phyloP scores from a whole-genome alignment of 2,329 filamentous ascomycete genomes.

The Hymenoscyphus linearis region DNA sequence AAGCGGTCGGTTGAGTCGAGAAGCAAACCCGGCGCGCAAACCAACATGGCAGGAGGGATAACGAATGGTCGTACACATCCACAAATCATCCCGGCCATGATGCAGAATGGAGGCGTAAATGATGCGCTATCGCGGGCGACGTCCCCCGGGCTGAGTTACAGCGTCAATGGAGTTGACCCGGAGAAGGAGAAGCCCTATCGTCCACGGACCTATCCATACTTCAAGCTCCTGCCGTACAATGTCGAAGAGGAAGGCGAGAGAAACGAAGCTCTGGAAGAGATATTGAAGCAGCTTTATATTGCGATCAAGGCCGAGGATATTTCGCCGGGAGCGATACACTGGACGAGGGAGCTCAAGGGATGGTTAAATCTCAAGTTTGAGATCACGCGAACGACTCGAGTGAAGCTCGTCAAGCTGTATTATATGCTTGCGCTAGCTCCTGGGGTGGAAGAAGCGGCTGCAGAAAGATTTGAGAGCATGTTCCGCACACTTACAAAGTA shows the following conservation, averaged over 20 bases:
- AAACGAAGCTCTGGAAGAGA: conserved; percentile 75
- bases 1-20: conserved; percentile 11
- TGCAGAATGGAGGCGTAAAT: conserved; percentile 33
- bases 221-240: conserved; percentile 80
- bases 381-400: conserved; percentile 76
- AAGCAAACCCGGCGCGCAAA: conserved; percentile 4
- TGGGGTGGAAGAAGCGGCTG: conserved; percentile 73
- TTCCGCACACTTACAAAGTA: conserved; percentile 93
- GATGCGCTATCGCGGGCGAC: conserved; percentile 80
- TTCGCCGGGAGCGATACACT: conserved; percentile 86
- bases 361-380: conserved; percentile 98
- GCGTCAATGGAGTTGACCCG: conserved; percentile 42
- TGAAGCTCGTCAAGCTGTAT: conserved; percentile 83
- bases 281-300: conserved; percentile 90
- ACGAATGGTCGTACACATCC: conserved; percentile 28
- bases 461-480: conserved; percentile 94
- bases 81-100: conserved; percentile 25
- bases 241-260: conserved; percentile 76
- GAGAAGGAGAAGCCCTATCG: conserved; percentile 62
- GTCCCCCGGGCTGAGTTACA: conserved; percentile 65
- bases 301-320: conserved; percentile 91
- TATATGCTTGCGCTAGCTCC: conserved; percentile 90
- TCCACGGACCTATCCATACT: conserved; percentile 90
- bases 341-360: conserved; percentile 91
- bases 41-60: conserved; percentile 26